Percentiles rank a stretch among this genome's conserved stretches.
phyloP scores from a whole-genome alignment of 495 filamentous ascomycete species.

The Niebla homalea region DNA sequence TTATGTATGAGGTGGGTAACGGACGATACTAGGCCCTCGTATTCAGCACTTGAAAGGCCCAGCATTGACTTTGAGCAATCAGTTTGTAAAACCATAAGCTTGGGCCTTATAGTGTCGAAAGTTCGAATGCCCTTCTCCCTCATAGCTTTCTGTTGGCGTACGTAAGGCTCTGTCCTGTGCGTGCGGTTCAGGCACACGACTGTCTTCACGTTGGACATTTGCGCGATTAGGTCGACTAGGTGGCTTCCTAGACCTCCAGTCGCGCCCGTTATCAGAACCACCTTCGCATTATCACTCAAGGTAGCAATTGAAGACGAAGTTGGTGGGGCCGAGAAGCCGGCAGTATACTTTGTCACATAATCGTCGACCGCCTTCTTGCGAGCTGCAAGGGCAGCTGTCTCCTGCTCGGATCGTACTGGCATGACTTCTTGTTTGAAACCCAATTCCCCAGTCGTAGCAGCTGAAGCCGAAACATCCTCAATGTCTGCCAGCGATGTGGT shows the following conservation, averaged over 20 bases:
- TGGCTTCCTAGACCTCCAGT: slow-evolving; percentile 39
- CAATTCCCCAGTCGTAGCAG: not conserved
- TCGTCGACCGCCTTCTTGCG: slow-evolving; percentile 21
- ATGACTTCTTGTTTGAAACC: not conserved
- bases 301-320: not conserved
- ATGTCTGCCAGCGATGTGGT: not conserved
- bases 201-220: slow-evolving; percentile 19
- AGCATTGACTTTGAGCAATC: slow-evolving; percentile 32
- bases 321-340: slow-evolving; percentile 11
- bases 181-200: slow-evolving; percentile 38
- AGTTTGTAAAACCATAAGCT: slow-evolving; percentile 33
- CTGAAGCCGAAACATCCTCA: not conserved
- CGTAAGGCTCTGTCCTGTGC: slow-evolving; percentile 11
- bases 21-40: slow-evolving; percentile 23
- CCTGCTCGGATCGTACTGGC: not conserved
- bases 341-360: slow-evolving; percentile 13
- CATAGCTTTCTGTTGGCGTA: slow-evolving; percentile 29
- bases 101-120: slow-evolving; percentile 14
- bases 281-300: not conserved
- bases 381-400: slow-evolving; percentile 3
- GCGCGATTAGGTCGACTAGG: slow-evolving; percentile 27
- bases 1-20: slow-evolving; percentile 46
- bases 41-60: slow-evolving; percentile 30
- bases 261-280: slow-evolving; percentile 39
- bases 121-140: slow-evolving; percentile 24